Evolutionary conservation across 2,329 filamentous ascomycete genomes (phyloP), one percentile per base, ranked within the genome.

Genomic region (Parafenestella ontariensis): DNA sequence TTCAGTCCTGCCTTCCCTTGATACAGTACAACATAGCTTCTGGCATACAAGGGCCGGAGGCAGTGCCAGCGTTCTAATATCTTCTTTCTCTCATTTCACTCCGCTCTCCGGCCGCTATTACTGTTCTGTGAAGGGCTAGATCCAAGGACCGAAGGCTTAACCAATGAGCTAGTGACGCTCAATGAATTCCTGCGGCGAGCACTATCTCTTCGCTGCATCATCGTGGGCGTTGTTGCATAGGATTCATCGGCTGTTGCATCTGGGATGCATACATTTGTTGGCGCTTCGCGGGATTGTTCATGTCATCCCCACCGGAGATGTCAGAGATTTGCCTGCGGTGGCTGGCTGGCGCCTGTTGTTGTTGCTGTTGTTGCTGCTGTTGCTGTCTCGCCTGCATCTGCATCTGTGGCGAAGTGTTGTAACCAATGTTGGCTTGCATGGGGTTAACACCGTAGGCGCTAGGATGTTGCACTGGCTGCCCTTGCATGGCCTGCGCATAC

Each of bases 311-410:
- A 41, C 84, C 81, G 2, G 83, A 80, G 52, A 88, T 85, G 28
- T 87, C 85, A 2, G 84, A 86, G n/a, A 87, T 82, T 51, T 85
- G 83, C 62, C 85, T 77, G 57, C 85, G 79, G 59, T 86, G 83
- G 23, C 62, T 65, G 15, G 53, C 53, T 11, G 59, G 56, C 17
- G 58, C 37, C 40, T 59, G 57, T 45, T 58, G 71, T 51, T 65
- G 41, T 40, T 59, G 57, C 43, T 58, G 71, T 51, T 65, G 58
- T 58, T 57, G 51, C 40, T 63, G 58, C 59, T 57, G 51, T 40
- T 63, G 72, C 46, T 64, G 63, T 49, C 59, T 72, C 20, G 68
- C 71, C 46, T 65, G 65, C 60, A 81, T 70, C 17, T 74, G 66
- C 46, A 78, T 74, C 26, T 76, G 76, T 15, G 76, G 73, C 13